These are phyloP conservation scores for Colletotrichum costaricense DNA, from an alignment of 2,329 filamentous ascomycete species.

Conservation along the genomic window DNA sequence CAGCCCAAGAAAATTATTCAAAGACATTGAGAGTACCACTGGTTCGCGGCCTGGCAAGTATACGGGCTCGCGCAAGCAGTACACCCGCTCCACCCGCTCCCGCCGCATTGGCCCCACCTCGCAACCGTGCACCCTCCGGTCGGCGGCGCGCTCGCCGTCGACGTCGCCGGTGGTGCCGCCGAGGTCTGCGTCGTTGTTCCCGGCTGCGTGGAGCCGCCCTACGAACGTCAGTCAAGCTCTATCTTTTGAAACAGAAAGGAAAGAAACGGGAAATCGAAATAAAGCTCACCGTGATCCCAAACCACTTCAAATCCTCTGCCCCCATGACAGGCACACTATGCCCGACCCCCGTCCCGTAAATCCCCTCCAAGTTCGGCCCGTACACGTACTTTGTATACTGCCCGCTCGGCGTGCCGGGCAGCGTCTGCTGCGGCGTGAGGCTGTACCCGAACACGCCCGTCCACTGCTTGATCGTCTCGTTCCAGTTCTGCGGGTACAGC, in stretches of 20 bases:
- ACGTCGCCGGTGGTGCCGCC: constrained; percentile 26
- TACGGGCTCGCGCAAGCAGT: constrained; percentile 31
- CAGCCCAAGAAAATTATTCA: neutral
- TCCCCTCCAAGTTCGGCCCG: constrained; percentile 46
- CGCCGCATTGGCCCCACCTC: constrained; percentile 38
- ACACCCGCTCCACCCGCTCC: constrained; percentile 35
- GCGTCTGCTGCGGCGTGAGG: constrained; percentile 41
- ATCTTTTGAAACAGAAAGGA: no score
- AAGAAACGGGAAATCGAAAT: fast-evolving
- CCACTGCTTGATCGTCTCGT: constrained; percentile 69
- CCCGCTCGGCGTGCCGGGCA: constrained; percentile 42
- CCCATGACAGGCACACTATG: constrained; percentile 47
- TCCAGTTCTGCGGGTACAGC: constrained; percentile 63
- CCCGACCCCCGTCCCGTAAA: constrained; percentile 45
- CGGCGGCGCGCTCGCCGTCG: constrained; percentile 27
- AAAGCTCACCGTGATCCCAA: constrained; percentile 33
- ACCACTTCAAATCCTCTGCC: constrained; percentile 42
- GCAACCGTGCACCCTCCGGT: constrained; percentile 22
- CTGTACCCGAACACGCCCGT: constrained; percentile 58
- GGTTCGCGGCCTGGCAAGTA: constrained; percentile 31
- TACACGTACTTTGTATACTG: constrained; percentile 47
- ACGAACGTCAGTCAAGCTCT: neutral
- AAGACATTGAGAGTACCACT: constrained; percentile 37
- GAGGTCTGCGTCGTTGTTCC: constrained; percentile 30
- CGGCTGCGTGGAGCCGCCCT: constrained; percentile 19